Evolutionary conservation across 2,329 filamentous ascomycete species (phyloP), one percentile per base, ranked within the genome.

Genomic region (Colletotrichum siamense): DNA sequence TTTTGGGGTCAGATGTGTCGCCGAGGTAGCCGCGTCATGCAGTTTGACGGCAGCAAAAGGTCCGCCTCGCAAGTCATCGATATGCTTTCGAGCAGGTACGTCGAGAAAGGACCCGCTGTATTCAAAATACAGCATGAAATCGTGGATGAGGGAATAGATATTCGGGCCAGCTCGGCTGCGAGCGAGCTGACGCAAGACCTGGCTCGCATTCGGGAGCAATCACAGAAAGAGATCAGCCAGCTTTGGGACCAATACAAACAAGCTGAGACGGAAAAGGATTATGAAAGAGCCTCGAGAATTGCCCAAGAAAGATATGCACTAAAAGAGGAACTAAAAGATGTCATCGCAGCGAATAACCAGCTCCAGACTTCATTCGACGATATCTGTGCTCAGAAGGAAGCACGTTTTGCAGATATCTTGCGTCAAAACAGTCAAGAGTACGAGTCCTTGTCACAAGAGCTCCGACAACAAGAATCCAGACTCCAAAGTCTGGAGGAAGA

Each of bases 81-180:
- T 7, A 1, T 5, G 0, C 49, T 24, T 2, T 22, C 7, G 3
- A 24, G 0, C 49, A 55, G 18, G 10, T 15, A 55, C 8, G 1
- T 12, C 3, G 2, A 4, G 18, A 55, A 55, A 0, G 49, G 49
- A 55, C 10, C 49, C 0, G 2, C 10, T 55, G 49, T 55, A 0
- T 55, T 55, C 18, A 1, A 55, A 6, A 24, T 24, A 55, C 22
- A 55, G 49, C 49, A 0, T 1, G 49, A 55, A 55, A 2, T 55
- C 13, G 10, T 55, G 2, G 49, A 55, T 8, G n/a, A 55, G 2
- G 10, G 18, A 2, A 15, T 1, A 2, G 49, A 24, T 7, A 6
- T 55, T 3, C 4, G 9, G n/a, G 49, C 3, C 10, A 55, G 49
- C 49, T 22, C 49, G 1, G 22, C 49, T 55, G 49, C 49, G 1